These are phyloP conservation scores for Fusarium fracticaudum DNA, from an alignment of 2,329 filamentous ascomycete genomes.

Conservation along the genomic window DNA sequence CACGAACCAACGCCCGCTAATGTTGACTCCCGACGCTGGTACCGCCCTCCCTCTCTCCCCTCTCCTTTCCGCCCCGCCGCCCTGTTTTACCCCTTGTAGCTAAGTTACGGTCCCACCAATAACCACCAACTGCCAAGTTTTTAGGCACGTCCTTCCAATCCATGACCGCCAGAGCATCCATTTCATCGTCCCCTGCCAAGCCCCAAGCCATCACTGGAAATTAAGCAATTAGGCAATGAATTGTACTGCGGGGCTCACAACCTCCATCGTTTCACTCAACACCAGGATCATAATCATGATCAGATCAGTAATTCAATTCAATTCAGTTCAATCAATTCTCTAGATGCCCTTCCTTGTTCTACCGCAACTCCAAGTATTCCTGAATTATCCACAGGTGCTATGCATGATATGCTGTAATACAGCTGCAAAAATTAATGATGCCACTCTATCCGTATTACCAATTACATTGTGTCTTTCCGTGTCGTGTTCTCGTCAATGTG, in stretches of 20 bases:
- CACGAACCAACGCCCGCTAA: background rate
- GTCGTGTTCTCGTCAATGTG: conserved; percentile 27
- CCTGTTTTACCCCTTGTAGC: background rate
- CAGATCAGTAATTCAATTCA: background rate
- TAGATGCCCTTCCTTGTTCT: background rate
- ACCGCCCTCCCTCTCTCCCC: background rate
- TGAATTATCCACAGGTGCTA: conserved; percentile 2
- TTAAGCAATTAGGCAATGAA: conserved; percentile 20
- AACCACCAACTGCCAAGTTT: background rate
- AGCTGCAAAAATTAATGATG: conserved; percentile 10
- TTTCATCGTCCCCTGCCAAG: conserved; percentile 8
- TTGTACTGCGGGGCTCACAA: background rate
- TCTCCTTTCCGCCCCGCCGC: background rate
- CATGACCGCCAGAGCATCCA: background rate
- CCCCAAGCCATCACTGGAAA: conserved; percentile 14
- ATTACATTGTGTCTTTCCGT: conserved; percentile 19
- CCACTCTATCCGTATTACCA: conserved; percentile 25
- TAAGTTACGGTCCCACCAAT: conserved; percentile 8
- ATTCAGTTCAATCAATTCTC: background rate
- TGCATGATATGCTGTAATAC: conserved; percentile 5
- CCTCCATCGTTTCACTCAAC: background rate
- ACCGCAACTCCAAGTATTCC: conserved; percentile 20
- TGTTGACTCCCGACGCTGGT: background rate
- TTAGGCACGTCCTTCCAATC: background rate
- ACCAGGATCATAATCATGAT: background rate